Percentiles rank a stretch among this genome's conserved stretches.
These are phyloP conservation scores for Gossypium davidsonii DNA, from an alignment of 441 rosid species.

Conservation along the genomic window DNA sequence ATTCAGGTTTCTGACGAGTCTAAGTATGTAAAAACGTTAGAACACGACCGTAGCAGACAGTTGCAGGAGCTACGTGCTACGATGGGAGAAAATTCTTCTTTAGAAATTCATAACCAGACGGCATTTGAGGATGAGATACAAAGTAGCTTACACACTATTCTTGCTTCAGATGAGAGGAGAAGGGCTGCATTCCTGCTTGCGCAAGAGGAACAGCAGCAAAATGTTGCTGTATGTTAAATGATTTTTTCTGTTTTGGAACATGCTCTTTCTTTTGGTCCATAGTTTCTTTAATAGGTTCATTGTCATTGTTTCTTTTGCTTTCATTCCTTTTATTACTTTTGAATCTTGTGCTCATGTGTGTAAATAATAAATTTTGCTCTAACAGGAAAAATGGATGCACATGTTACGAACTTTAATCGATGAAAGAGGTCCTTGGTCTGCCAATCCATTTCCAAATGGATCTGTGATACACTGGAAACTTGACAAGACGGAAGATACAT, in stretches of 20 bases:
- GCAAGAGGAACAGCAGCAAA: constrained; percentile 88
- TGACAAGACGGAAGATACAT: constrained; percentile 95
- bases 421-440: constrained; percentile 99
- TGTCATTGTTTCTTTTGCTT: constrained; percentile 4
- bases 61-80: constrained; percentile 63
- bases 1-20: constrained; percentile 77
- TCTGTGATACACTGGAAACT: constrained; percentile 81
- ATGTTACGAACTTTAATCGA: constrained; percentile 91
- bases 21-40: constrained; percentile 55
- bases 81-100: constrained; percentile 52
- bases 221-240: constrained; percentile 55
- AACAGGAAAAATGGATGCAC: constrained; percentile 93
- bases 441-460: constrained; percentile 86
- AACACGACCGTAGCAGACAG: constrained; percentile 72
- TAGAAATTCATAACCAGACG: constrained; percentile 50
- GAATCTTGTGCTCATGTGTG: constrained; percentile 11
- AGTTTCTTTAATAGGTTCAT: background rate
- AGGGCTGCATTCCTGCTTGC: constrained; percentile 60
- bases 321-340: background rate
- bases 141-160: constrained; percentile 47
- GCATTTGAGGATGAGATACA: constrained; percentile 84
- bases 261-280: constrained; percentile 2
- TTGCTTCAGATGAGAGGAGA: constrained; percentile 83
- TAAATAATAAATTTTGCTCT: constrained; percentile 16
- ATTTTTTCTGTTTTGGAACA: constrained; percentile 7